Evolutionary conservation across 441 rosid genomes (phyloP), one percentile per base, ranked within the genome.

Genomic region (Eruca vesicaria): DNA sequence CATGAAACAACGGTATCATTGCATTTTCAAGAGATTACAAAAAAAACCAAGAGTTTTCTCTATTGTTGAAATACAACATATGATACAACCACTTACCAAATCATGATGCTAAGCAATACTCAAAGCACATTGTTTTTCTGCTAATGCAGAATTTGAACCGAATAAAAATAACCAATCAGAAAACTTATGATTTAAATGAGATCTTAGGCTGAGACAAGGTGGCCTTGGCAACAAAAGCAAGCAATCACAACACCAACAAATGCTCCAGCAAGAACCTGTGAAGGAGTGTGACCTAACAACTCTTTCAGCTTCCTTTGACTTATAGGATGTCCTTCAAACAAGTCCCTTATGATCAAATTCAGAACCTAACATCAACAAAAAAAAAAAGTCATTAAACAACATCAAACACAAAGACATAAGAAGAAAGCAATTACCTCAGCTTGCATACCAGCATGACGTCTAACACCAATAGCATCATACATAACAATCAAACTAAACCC

Each of bases 391-490:
- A 53, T 57, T 23, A 52, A 18, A 12, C 66, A 59, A 23, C 32
- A 53, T 0, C 53, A 12, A 62, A 60, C 68, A 14, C 38, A 60
- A 55, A 20, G 35, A 20, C 26, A 43, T 1, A 38, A 15, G n/a
- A n/a, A 72, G 31, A 53, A 16, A 65, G 12, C 15, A 45, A 26
- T 81, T 74, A 92, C 98, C 97, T 88, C 83, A 75, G 97, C 98
- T 83, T 94, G 98, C 92, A 94, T 89, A 58, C 98, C 98, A 16
- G 97, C 98, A 74, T 94, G 98, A 15, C 98, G 92, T 79, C 97
- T 81, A 56, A 94, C 97, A 9, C 98, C 98, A 12, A 90, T 92
- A 0, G 98, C 97, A 78, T 94, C 98, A 69, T 94, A 94, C 97
- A 94, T 94, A 9, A 94, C 98, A 75, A 94, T 90, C 80, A 86